These are phyloP conservation scores for Benincasa hispida DNA, from an alignment of 306 rosid species.

Conservation along the genomic window DNA sequence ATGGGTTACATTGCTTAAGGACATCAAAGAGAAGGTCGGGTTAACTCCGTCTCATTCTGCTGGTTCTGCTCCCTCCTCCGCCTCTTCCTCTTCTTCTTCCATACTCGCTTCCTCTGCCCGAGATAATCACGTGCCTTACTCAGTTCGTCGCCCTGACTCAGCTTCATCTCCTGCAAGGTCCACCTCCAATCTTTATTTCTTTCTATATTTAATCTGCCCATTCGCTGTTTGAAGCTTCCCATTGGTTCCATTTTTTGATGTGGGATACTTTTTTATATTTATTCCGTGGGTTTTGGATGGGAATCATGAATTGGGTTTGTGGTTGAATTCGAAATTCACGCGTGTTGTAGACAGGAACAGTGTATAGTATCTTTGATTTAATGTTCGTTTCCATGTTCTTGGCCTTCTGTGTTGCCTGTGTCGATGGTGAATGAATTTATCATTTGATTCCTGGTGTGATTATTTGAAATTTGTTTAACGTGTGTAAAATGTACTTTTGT, in stretches of 20 bases:
- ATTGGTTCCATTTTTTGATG: not conserved
- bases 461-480: not conserved
- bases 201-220: not conserved
- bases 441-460: not conserved
- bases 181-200: not conserved
- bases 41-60: slow-evolving; percentile 52
- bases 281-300: not conserved
- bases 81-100: slow-evolving; percentile 16
- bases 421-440: not conserved
- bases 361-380: not conserved
- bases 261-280: not conserved
- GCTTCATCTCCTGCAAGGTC: slow-evolving; percentile 66
- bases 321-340: not conserved
- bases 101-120: slow-evolving; percentile 19
- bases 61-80: slow-evolving; percentile 22
- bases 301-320: not conserved
- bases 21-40: slow-evolving; percentile 98
- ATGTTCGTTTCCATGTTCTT: not conserved
- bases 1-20: slow-evolving; percentile 97
- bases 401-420: not conserved
- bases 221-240: not conserved
- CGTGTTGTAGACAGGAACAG: not conserved
- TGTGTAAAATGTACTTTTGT: not conserved
- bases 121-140: slow-evolving; percentile 34
- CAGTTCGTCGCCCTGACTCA: slow-evolving; percentile 37